These are phyloP conservation scores for Scheffersomyces stambukii DNA, from an alignment of 1,139 yeast species.

Conservation along the genomic window DNA sequence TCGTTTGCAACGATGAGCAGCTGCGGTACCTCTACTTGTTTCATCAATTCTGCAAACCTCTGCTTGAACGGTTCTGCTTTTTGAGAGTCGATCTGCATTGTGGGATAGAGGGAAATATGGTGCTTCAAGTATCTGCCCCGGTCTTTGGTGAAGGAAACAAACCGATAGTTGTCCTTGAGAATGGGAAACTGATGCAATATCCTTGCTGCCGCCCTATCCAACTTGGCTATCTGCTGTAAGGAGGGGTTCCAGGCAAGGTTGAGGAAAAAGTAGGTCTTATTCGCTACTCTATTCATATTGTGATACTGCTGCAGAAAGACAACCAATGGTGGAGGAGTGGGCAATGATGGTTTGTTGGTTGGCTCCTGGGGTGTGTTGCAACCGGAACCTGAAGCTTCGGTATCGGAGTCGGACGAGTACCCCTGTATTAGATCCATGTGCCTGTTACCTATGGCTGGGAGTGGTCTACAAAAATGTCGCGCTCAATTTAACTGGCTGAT, in stretches of 20 bases:
- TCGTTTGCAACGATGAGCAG: background rate
- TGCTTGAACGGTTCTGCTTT: background rate
- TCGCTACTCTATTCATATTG: conserved; percentile 3
- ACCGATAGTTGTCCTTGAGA: conserved; percentile 6
- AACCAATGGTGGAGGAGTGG: conserved; percentile 6
- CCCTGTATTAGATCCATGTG: conserved; percentile 10
- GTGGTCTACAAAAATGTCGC: no score
- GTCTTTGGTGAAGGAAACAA: conserved; percentile 7
- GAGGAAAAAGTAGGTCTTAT: conserved; percentile 3
- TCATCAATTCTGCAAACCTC: background rate
- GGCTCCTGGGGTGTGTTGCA: background rate
- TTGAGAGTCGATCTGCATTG: conserved; percentile 1
- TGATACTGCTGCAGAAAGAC: conserved; percentile 11
- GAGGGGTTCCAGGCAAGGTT: conserved; percentile 10
- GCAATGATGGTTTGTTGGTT: conserved; percentile 2
- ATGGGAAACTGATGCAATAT: conserved; percentile 4
- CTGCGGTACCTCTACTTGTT: conserved; percentile 1
- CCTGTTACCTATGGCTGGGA: no score
- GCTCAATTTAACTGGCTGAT: no score
- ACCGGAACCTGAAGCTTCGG: conserved; percentile 4
- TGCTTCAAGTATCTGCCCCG: conserved; percentile 3
- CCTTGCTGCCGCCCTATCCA: conserved; percentile 4
- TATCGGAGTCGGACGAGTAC: conserved; percentile 9
- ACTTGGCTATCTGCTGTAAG: background rate
- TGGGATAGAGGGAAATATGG: conserved; percentile 6